Evolutionary conservation across 495 filamentous ascomycete species (phyloP).

Genomic region (Aspergillus asperescens): DNA sequence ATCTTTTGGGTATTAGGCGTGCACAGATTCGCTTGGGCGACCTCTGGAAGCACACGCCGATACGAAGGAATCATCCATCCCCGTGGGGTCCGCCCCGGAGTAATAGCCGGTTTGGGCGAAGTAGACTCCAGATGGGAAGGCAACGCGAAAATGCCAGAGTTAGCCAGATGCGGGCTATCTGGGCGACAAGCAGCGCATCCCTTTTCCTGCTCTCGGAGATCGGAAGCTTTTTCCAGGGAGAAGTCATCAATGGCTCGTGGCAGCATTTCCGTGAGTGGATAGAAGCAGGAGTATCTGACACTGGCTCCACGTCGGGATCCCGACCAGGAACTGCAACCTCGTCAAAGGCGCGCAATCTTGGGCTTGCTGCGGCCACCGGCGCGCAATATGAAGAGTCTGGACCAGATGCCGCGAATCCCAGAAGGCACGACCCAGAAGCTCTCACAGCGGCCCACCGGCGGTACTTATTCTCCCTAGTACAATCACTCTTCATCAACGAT

Average conservation of each 20-base stretch:
- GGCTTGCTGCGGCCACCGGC: constrained; percentile 5
- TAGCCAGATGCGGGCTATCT: constrained; percentile 66
- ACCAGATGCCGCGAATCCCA: constrained; percentile 17
- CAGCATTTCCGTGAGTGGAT: constrained; percentile 57
- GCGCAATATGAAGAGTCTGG: constrained; percentile 16
- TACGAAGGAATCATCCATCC: constrained; percentile 69
- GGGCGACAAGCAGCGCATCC: constrained; percentile 79
- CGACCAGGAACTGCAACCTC: constrained; percentile 38
- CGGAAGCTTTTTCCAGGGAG: constrained; percentile 81
- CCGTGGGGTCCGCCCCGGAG: constrained; percentile 61
- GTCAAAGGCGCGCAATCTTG: constrained; percentile 17
- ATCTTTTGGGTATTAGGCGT: constrained; percentile 75
- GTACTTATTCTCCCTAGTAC: constrained; percentile 62
- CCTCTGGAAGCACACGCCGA: constrained; percentile 74
- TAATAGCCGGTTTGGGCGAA: constrained; percentile 51
- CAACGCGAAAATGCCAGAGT: constrained; percentile 54
- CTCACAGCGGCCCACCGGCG: constrained; percentile 70
- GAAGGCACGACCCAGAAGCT: constrained; percentile 73
- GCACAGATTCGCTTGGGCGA: constrained; percentile 75
- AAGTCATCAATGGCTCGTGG: constrained; percentile 77
- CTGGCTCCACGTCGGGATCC: constrained; percentile 36
- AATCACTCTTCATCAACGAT: constrained; percentile 67
- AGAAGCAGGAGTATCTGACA: constrained; percentile 27
- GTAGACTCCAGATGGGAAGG: constrained; percentile 50
- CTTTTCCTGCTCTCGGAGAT: constrained; percentile 84